Evolutionary conservation across 202 grass and related monocot genomes (phyloP).

Genomic region (Bolboschoenoplectus hybrid): DNA sequence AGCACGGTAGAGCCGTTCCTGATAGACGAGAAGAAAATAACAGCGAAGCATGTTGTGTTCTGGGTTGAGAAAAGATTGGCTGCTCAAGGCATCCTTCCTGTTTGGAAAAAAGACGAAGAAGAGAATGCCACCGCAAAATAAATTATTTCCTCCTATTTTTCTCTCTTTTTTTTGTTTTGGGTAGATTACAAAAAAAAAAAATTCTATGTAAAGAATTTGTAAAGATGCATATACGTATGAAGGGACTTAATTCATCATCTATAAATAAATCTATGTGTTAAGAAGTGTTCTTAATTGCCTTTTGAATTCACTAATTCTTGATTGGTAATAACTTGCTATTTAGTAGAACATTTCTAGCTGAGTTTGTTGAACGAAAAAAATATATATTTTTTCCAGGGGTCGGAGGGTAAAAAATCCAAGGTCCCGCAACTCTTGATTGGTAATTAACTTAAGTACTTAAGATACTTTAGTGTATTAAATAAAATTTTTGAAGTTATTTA

Average conservation of each 20-base stretch:
- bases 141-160: slow-evolving; percentile 11
- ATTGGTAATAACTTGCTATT: neutral
- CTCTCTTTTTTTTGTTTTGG: neutral
- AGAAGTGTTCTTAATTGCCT: neutral
- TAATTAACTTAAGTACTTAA: no score
- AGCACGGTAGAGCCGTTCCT: slow-evolving; percentile 96
- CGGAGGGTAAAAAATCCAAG: neutral
- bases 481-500: no score
- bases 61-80: slow-evolving; percentile 93
- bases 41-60: slow-evolving; percentile 67
- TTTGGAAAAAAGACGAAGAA: slow-evolving; percentile 60
- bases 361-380: neutral
- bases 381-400: neutral
- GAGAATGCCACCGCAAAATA: neutral
- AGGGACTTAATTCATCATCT: neutral
- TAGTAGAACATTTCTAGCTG: neutral
- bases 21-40: slow-evolving; percentile 86
- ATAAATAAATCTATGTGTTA: neutral
- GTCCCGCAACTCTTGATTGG: no score
- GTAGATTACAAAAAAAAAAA: neutral
- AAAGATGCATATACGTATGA: neutral
- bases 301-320: neutral
- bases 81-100: slow-evolving; percentile 81
- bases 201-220: slow-evolving; percentile 19
- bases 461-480: no score